phyloP scores from a whole-genome alignment of 306 rosid genomes.

The Morella rubra region DNA sequence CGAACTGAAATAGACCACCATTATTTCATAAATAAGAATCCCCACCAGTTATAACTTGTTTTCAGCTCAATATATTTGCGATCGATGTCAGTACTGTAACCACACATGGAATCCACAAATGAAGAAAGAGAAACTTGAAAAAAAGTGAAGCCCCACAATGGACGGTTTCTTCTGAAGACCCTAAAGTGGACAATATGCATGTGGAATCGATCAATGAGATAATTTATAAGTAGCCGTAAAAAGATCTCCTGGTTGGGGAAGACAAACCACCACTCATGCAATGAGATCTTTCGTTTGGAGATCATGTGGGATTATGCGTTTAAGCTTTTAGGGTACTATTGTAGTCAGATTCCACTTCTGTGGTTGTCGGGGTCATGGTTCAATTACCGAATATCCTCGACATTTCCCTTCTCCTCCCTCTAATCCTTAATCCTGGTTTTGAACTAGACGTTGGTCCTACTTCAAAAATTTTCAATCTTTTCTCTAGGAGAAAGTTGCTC shows the following conservation, averaged over 20 bases:
- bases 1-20: not conserved
- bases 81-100: conserved; percentile 32
- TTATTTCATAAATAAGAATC: conserved; percentile 1
- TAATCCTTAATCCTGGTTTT: not conserved
- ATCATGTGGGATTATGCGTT: not conserved
- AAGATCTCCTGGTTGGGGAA: not conserved
- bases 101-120: conserved; percentile 38
- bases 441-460: not conserved
- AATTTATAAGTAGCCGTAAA: not conserved
- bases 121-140: not conserved
- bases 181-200: conserved; percentile 3
- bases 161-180: not conserved
- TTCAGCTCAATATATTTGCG: conserved; percentile 13
- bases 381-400: conserved; percentile 7
- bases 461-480: not conserved
- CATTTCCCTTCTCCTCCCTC: not conserved
- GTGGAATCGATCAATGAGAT: not conserved
- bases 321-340: not conserved
- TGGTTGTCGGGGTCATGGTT: conserved; percentile 12
- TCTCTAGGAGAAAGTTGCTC: no score
- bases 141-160: not conserved
- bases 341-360: not conserved
- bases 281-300: not conserved
- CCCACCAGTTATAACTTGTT: conserved; percentile 6
- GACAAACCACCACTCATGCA: not conserved